Conservation (phyloP, 768 basidiomycete species). For the Thelephora ganbajun region DNA sequence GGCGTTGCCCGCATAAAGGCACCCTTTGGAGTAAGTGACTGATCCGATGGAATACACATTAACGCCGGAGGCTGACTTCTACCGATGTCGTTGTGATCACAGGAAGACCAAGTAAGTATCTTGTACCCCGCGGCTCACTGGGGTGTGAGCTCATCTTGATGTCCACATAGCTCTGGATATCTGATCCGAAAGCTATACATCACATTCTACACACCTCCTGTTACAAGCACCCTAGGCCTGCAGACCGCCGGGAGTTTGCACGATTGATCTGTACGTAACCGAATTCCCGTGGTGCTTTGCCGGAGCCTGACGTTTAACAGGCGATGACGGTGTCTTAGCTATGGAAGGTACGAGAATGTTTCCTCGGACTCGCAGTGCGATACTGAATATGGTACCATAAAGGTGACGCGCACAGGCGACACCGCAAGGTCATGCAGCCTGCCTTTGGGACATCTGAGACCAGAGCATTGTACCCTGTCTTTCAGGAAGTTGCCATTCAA, state of each 20-base stretch:
- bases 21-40: constrained; percentile 28
- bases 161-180: constrained; percentile 23
- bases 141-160: background rate
- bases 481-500: constrained; percentile 10
- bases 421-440: constrained; percentile 22
- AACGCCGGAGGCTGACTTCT: background rate
- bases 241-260: constrained; percentile 34
- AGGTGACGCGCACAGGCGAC: constrained; percentile 17
- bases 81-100: background rate
- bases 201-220: constrained; percentile 43
- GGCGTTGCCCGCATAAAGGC: constrained; percentile 38
- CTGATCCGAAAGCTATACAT: constrained; percentile 44
- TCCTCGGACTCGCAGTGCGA: background rate
- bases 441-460: constrained; percentile 30
- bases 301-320: constrained; percentile 5
- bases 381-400: background rate
- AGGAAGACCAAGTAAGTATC: too few relatives aligned
- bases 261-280: constrained; percentile 19
- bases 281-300: background rate
- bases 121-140: too few relatives aligned
- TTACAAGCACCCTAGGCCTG: constrained; percentile 41
- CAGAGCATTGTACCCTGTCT: constrained; percentile 12
- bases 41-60: background rate
- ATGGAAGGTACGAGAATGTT: constrained; percentile 27
- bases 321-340: constrained; percentile 40